Evolutionary conservation across 306 rosid species (phyloP), one percentile per base, ranked within the genome.

Genomic region (Corylus americana): DNA sequence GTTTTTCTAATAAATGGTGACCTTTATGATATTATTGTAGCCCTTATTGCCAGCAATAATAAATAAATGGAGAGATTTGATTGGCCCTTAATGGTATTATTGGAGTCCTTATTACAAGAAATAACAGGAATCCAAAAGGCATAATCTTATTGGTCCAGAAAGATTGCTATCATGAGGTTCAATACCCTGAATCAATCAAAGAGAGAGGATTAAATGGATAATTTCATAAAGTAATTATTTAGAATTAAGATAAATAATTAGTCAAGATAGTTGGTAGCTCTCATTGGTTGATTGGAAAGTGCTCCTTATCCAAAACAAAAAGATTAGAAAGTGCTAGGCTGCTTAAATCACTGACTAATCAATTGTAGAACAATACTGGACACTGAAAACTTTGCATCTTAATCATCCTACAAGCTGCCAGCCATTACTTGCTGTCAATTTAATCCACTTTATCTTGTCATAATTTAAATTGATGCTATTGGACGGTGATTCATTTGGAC

Each of bases 211-310:
- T 22, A 17, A 54, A 50, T 50, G 55, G 54, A 49, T 49, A 50
- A 12, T 54, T 18, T 54, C 59, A 54, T 54, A 54, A 54, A 54
- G 18, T 4, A 54, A 4, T 54, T 14, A 17, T 54, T 54, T 5
- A 54, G 58, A 54, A 54, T 54, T 54, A 54, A 54, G 13, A 25
- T 25, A 25, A 9, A 20, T 25, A 25, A 59, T 25, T 59, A 22
- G 8, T 22, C 16, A 10, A 22, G 25, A 67, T 67, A 17, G 72
- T 67, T 59, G 13, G 13, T 54, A 29, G 71, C 73, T 63, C 67
- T 63, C 54, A 55, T 66, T 80, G 55, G 61, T 86, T 49, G 73
- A 49, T 59, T 68, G 51, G 55, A 68, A 62, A 35, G 20, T 64
- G 73, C 62, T 9, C 29, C 79, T 49, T 11, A 25, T 58, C 29